A percentile compares a stretch with the other conserved stretches of the same genome.
Evolutionary conservation across 768 basidiomycete species (phyloP).

Genomic region (Gymnopilus dilepis): DNA sequence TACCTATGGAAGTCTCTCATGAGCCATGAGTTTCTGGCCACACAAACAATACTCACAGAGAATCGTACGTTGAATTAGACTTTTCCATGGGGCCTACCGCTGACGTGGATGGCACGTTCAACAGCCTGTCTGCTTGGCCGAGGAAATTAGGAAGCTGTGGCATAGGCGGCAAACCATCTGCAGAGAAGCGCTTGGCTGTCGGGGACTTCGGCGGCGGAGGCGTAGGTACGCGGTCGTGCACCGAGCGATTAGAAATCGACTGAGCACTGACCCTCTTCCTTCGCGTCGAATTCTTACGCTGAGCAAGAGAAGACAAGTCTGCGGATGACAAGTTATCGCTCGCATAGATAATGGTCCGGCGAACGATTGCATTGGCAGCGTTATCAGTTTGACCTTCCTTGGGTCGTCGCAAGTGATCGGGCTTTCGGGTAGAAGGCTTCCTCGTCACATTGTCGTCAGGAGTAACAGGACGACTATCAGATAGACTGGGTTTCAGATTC

Average conservation of each 20-base stretch:
- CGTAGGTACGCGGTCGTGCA: constrained; percentile 83
- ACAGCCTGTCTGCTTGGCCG: constrained; percentile 45
- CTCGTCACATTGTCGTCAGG: constrained; percentile 36
- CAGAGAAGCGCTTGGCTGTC: constrained; percentile 64
- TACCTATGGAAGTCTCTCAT: constrained; percentile 51
- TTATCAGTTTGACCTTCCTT: constrained; percentile 44
- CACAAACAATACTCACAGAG: constrained; percentile 59
- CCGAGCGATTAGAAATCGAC: constrained; percentile 70
- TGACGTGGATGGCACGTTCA: constrained; percentile 42
- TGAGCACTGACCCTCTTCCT: constrained; percentile 66
- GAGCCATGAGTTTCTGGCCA: constrained; percentile 27
- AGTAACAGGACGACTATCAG: constrained; percentile 33
- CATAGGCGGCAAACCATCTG: constrained; percentile 69
- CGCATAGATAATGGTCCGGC: constrained; percentile 82
- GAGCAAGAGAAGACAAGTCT: constrained; percentile 57
- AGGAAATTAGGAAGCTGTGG: constrained; percentile 65
- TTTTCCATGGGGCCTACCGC: constrained; percentile 58
- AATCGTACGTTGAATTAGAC: constrained; percentile 75
- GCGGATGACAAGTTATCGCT: constrained; percentile 63
- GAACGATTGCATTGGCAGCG: constrained; percentile 57
- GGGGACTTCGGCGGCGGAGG: constrained; percentile 78
- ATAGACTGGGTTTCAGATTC: constrained; percentile 25
- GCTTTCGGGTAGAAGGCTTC: constrained; percentile 41
- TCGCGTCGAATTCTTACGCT: constrained; percentile 61
- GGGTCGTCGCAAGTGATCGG: constrained; percentile 45